Evolutionary conservation across 352 stramenopile species (phyloP).

Genomic region (Phytophthora fragariaefolia): DNA sequence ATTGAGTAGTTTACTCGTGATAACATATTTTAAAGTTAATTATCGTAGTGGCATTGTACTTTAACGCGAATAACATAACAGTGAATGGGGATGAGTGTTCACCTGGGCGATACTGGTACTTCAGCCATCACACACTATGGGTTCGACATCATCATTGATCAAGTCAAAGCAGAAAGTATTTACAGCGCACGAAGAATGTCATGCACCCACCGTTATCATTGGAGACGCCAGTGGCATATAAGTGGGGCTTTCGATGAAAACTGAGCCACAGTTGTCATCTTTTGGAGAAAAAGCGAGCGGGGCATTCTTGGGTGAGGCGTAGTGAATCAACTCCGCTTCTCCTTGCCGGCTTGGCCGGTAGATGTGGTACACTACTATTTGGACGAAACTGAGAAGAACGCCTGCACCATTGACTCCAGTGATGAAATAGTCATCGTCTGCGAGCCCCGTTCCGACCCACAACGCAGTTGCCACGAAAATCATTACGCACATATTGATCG

Average conservation of each 20-base stretch:
- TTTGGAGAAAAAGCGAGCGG: background rate
- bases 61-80: too few relatives aligned
- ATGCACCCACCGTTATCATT: background rate
- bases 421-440: constrained; percentile 47
- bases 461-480: constrained; percentile 45
- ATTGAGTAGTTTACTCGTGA: too few relatives aligned
- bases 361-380: constrained; percentile 53
- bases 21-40: too few relatives aligned
- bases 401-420: constrained; percentile 44
- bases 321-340: background rate
- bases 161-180: background rate
- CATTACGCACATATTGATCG: constrained; percentile 51
- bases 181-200: background rate
- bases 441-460: constrained; percentile 49
- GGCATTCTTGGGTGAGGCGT: background rate
- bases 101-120: too few relatives aligned
- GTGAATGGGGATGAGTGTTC: too few relatives aligned
- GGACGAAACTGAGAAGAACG: constrained; percentile 38
- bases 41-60: too few relatives aligned
- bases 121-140: too few relatives aligned
- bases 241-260: background rate
- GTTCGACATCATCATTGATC: background rate
- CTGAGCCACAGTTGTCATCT: background rate
- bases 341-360: constrained; percentile 30
- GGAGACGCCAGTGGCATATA: constrained; percentile 7